Evolutionary conservation across 257 asterid species (phyloP).

Genomic region (Solanum paucissectum): DNA sequence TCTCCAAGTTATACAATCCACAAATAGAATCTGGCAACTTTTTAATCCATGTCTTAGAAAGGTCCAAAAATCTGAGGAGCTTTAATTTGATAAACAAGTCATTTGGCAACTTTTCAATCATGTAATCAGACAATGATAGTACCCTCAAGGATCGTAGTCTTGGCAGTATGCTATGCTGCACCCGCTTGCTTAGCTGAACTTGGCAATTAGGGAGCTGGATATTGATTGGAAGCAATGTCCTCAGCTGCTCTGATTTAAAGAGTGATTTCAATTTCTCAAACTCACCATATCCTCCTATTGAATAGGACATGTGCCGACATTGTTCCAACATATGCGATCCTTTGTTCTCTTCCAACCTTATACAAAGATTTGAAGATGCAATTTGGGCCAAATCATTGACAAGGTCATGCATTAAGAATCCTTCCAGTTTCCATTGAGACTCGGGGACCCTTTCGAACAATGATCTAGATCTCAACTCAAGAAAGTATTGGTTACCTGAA

Average conservation of each 20-base stretch:
- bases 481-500: background rate
- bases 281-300: rapidly evolving
- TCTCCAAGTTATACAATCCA: background rate
- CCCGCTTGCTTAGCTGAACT: background rate
- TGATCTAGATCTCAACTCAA: background rate
- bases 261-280: background rate
- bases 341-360: background rate
- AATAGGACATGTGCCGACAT: background rate
- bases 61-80: background rate
- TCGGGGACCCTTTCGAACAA: background rate
- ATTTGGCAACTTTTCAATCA: background rate
- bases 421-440: background rate
- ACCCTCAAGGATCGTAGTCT: background rate
- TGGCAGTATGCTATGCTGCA: background rate
- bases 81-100: background rate
- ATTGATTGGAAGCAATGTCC: background rate
- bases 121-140: background rate
- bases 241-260: background rate
- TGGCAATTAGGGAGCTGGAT: no score
- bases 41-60: background rate
- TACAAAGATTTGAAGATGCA: no score
- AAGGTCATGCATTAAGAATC: slow-evolving; percentile 1
- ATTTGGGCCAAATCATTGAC: slow-evolving; percentile 1
- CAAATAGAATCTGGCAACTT: background rate
- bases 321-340: no score